Evolutionary conservation across 129 eudicot species (phyloP), one percentile per base, ranked within the genome.

Genomic region (Escallonia herrerae): DNA sequence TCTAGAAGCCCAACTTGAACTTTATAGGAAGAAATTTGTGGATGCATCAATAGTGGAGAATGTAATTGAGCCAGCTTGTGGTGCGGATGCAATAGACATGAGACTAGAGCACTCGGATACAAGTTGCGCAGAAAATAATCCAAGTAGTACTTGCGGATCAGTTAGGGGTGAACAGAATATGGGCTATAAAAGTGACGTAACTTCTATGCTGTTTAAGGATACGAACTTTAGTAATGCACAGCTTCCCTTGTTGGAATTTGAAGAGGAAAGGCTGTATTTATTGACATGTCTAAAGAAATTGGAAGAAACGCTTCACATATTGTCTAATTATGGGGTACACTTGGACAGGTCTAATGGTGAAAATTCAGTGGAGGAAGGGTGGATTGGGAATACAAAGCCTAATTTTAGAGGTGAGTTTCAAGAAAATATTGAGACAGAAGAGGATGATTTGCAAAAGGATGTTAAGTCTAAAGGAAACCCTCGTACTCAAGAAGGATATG

Each of bases 1-100:
- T 50, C 62, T 88, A 65, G 87, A 88, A 80, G 81, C 72, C 44
- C 74, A 80, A 52, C 79, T 83, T 73, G 81, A 76, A 63, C 58
- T 53, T 15, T 74, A 72, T 69, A 72, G 70, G 65, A 68, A 52
- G 14, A 67, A 73, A 41, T 61, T 72, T 38, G 83, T 79, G 43
- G 72, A 79, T 67, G 38, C 40, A 55, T 52, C 56, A 48, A 13
- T 13, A n/a, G 13, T 37, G 52, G 75, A 71, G 49, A 43, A 46
- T 65, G 7, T 8, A 40, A 64, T 15, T 33, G 68, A 67, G 43
- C 58, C 76, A n/a, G 46, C 8, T 59, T 11, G 46, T 64, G 73
- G 38, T 22, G 0, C 1, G 33, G 33, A 22, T 22, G 33, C 33
- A 22, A 22, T 22, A 22, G 33, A 22, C 33, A 22, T 22, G 33